Evolutionary conservation across 2,329 filamentous ascomycete genomes (phyloP).

Genomic region (Pyricularia pennisetigena): DNA sequence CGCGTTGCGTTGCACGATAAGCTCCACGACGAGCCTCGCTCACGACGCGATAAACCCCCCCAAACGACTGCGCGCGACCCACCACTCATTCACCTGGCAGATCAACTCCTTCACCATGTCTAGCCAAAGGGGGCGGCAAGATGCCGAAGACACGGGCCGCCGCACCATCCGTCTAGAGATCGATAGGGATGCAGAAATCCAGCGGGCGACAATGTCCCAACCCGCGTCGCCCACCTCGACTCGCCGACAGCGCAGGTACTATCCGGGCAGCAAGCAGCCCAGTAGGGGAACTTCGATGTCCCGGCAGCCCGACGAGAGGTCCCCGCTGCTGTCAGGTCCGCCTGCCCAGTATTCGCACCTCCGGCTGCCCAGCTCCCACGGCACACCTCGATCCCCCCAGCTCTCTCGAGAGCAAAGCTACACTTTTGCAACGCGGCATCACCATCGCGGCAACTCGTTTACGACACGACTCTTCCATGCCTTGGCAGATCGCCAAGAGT

Average conservation of each 20-base stretch:
- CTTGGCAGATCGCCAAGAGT: conserved; percentile 46
- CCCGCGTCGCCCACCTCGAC: background rate
- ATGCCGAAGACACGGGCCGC: background rate
- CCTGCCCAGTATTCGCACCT: background rate
- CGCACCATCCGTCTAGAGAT: background rate
- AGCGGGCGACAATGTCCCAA: background rate
- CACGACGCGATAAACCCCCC: background rate
- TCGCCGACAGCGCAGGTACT: background rate
- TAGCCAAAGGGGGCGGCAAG: background rate
- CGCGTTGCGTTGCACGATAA: background rate
- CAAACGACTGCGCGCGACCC: background rate
- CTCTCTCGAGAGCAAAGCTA: background rate
- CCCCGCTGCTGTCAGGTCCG: background rate
- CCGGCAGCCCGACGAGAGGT: background rate
- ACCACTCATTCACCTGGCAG: background rate
- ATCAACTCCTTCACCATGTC: background rate
- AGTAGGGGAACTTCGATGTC: background rate
- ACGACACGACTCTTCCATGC: conserved; percentile 52
- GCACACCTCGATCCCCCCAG: background rate
- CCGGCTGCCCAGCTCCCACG: background rate
- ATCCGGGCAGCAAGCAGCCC: background rate
- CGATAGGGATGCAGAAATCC: background rate
- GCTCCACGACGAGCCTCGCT: background rate
- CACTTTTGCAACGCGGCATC: conserved; percentile 24
- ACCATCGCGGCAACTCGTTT: conserved; percentile 50